Evolutionary conservation across 1,139 yeast species (phyloP), one percentile per base, ranked within the genome.

Genomic region (Yamadazyma taylorii): DNA sequence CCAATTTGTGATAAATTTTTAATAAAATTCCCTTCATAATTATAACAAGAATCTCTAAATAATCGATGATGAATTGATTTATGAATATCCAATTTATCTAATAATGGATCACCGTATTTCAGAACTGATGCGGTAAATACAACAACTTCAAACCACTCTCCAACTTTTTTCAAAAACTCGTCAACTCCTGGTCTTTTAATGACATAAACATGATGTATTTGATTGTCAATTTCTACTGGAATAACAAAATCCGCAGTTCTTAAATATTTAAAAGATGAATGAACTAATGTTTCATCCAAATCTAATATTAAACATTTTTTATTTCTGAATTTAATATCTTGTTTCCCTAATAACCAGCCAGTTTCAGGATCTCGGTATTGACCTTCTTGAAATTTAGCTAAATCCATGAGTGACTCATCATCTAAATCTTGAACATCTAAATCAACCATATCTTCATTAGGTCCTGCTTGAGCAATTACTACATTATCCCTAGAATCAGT

Each of bases 111-210:
- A 30, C 98, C 98, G 56, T 92, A 92, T 56, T 95, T 81, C 51
- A 92, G 78, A 13, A 92, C 97, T 27, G 95, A 84, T 3, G 98
- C 98, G 0, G 99, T 92, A 59, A 92, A 92, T 4, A 92, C 96
- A 25, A 94, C 98, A 42, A 92, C 95, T 62, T 92, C 99, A 58
- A 74, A 92, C 56, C 90, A 62, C 58, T 87, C 75, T 17, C 97
- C 96, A 33, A 92, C 96, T 46, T 78, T 75, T 48, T 68, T 71
- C 69, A 92, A 73, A 55, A 94, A 92, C 56, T 87, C 95, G 61
- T 92, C 98, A 35, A 94, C 98, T 1, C 98, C 98, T 1, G 99
- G 99, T 52, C 99, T 78, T 58, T 94, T 92, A 41, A 90, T 88
- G 23, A 92, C 98, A 59, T 89, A 92, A 33, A 92, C 98, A 55